Base-by-base conservation (phyloP, 2,329 filamentous ascomycete species). In the Cephalotrichum gorgonifer region DNA sequence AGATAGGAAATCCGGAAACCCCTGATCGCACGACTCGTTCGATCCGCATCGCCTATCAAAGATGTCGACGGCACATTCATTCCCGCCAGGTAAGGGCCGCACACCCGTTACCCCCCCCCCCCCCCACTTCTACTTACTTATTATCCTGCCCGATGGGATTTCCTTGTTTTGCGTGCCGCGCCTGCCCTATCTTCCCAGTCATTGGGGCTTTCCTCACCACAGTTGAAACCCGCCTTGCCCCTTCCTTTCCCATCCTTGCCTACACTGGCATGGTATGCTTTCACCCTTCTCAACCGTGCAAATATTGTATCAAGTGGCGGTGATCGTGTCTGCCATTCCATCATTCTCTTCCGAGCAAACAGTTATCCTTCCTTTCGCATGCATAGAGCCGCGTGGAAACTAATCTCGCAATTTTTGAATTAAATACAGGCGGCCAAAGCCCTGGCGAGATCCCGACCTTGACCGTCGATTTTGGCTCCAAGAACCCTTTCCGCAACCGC, bases 401-500 rank as follows among this genome's bases (percentile, higher is more conserved):
- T 50, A 52, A 47, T 46, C n/a, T n/a, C 46, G 45, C 43, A 46
- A 49, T 53, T 43, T 30, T 47, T 48, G 26, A 43, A 50, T 35
- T 52, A 47, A 43, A 50, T 48, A 50, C 50, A 45, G 50, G 54
- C 60, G 54, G 51, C 54, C 63, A 63, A 70, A 68, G 65, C 58
- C 22, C 35, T 27, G 31, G 31, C 20, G 45, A 65, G 17, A 20
- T 20, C 66, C 48, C 56, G 58, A 74, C 73, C 56, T 71, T 84
- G 61, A 71, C 76, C 49, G 69, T 85, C 63, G 84, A 81, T 66
- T 77, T 89, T 60, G 82, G 83, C 64, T 89, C 85, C 64, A 89
- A 89, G 75, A 90, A 90, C 63, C 86, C 86, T 54, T 90, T 80
- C 60, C 83, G 85, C 70, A 87, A 87, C 65, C 80, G 83, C 60